phyloP scores from a whole-genome alignment of 2,329 filamentous ascomycete species.

The Colletotrichum sp. region DNA sequence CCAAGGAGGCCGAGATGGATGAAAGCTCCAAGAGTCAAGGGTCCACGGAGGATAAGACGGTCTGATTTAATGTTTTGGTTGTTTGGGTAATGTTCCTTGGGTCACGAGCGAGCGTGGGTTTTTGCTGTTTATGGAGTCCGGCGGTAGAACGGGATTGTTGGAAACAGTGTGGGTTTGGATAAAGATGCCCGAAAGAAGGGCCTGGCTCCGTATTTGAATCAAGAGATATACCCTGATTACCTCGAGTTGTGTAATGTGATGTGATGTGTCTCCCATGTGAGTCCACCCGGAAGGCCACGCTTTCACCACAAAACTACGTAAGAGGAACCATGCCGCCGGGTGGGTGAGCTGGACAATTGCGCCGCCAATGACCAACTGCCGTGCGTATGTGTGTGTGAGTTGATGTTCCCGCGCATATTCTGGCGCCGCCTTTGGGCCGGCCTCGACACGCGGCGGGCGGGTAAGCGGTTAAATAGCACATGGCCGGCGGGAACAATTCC shows the following conservation, averaged over 20 bases:
- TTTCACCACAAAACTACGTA: not conserved
- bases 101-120: not conserved
- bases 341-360: not conserved
- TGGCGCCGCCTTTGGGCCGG: not conserved
- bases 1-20: not conserved
- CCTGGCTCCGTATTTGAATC: not conserved
- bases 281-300: not conserved
- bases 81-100: not conserved
- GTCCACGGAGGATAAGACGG: not conserved
- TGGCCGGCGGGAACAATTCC: not conserved
- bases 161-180: not conserved
- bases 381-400: not conserved
- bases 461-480: slow-evolving; percentile 7
- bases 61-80: not conserved
- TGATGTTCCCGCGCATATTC: not conserved
- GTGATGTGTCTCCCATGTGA: not conserved
- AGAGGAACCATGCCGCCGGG: not conserved
- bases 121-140: not conserved
- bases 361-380: not conserved
- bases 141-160: not conserved
- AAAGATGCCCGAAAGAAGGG: not conserved
- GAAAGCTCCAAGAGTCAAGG: not conserved
- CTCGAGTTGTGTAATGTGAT: not conserved
- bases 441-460: not conserved
- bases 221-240: not conserved